Evolutionary conservation across 805 yeast species (phyloP).

Genomic region (Ogataea nonfermentans): DNA sequence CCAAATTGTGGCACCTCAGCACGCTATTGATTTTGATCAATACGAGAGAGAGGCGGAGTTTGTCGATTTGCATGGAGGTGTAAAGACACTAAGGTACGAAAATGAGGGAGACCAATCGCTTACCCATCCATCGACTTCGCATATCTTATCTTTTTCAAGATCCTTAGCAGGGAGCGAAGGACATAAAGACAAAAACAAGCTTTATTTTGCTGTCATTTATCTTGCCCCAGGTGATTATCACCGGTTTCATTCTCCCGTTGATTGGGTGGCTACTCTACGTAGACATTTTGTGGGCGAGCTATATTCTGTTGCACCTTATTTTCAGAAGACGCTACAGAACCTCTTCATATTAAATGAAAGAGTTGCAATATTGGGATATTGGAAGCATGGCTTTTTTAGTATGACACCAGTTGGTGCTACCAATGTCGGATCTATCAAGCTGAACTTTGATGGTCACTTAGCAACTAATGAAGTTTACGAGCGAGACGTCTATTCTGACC

Average conservation of each 20-base stretch:
- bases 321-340: constrained; percentile 83
- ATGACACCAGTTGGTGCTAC: constrained; percentile 99
- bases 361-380: constrained; percentile 90
- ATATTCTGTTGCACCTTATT: constrained; percentile 94
- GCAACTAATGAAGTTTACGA: constrained; percentile 75
- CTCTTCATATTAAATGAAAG: constrained; percentile 91
- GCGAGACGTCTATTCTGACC: constrained; percentile 39
- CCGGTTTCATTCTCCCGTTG: constrained; percentile 91
- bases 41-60: constrained; percentile 18
- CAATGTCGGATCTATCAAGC: constrained; percentile 91
- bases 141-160: constrained; percentile 24
- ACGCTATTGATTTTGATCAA: constrained; percentile 32
- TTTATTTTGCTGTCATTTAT: constrained; percentile 88
- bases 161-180: constrained; percentile 5
- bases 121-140: constrained; percentile 28
- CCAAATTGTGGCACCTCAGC: constrained; percentile 55
- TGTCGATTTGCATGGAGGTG: constrained; percentile 15
- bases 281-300: constrained; percentile 96
- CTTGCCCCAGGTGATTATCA: constrained; percentile 99
- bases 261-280: constrained; percentile 92
- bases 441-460: constrained; percentile 88
- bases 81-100: constrained; percentile 40
- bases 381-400: constrained; percentile 96
- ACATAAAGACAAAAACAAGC: constrained; percentile 46
- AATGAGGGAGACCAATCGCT: constrained; percentile 69